Base-by-base conservation (phyloP, 768 basidiomycete genomes). In the Podaxis pistillaris region DNA sequence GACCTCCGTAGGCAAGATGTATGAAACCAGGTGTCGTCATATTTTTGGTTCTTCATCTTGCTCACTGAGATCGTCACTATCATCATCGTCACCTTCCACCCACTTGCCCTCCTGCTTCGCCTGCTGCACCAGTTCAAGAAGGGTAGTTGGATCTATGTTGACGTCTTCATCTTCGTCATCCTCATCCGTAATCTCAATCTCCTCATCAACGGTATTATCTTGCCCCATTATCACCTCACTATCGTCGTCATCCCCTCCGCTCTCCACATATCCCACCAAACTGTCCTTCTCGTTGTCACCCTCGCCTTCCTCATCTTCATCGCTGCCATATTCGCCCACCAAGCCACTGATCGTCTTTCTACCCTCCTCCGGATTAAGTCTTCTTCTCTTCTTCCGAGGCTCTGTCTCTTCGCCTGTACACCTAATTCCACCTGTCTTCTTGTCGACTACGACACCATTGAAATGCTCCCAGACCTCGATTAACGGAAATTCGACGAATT, bases 401-500 rank as follows among this genome's bases (percentile, higher is more conserved):
- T 80, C 75, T 13, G 72, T 73, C 40, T 75, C 67, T 67, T 30
- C 78, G 76, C 49, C 73, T 38, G 83, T 68, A 4, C 36, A 24
- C 4, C 57, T 55, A 28, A 58, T 22, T 19, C 50, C 60, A 46
- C 75, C 65, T 2, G 87, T 87, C 52, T 79, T 71, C 47, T 79
- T 78, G 62, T 89, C 83, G 15, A 90, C 76, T n/a, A 92, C 68
- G 8, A 77, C 77, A 6, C 86, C 88, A 7, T 72, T 74, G 72
- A 93, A 94, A 33, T 86, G 83, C 52, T 88, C 84, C 79, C 87
- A 88, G 5, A 96, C 73, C 60, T 94, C 89, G 50, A 96, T 85
- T 1, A 87, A 87, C 6, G 94, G 94, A 69, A 85, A 96, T 72
- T 96, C 94, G 36, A 90, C 81, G 72, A 94, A 94, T 30, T 84